Base-by-base conservation (phyloP, 495 filamentous ascomycete species). In the Neurospora tetraspora region DNA sequence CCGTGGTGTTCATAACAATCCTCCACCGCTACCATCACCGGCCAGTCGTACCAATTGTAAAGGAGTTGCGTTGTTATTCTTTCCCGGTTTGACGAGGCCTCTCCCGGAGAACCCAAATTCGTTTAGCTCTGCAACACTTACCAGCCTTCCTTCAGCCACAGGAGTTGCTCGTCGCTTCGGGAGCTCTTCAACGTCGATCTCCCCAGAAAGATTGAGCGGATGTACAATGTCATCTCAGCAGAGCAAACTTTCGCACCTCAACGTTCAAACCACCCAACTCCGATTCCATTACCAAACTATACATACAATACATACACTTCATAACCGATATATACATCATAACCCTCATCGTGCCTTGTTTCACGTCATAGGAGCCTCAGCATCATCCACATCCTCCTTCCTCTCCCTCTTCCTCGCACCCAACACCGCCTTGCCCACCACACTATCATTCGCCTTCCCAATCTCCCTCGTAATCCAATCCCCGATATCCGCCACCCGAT, bases 391-490 rank as follows among this genome's bases (percentile, higher is more conserved):
- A 36, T 2, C 31, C 40, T 71, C 47, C 18, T 37, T 69, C 36
- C 70, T 47, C 4, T 69, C 73, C 71, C 79, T 75, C 61, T 73
- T 72, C 65, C 80, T 74, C 2, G 86, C 89, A 47, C 90, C 90
- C 69, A 94, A 79, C 20, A 92, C 88, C 3, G 93, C 93, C 76
- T 91, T 94, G 4, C 93, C 93, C 37, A 93, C 93, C 70, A 87
- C 88, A 71, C 91, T 92, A 31, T 90, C 91, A 80, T 95, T 92
- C 27, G 82, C 76, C 80, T 91, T 89, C 18, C 91, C 94, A 70
- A 99, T 82, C 83, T 97, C 91, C 8, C 77, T 81, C 42, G 91
- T 93, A 72, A 99, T 97, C 96, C 96, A 99, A 7, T 89, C 88
- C 0, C 96, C 96, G 72, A 97, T 89, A 73, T 91, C 87, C 4